Conservation (phyloP, 176 grass and related monocot genomes). For the Oryza glumipatula region DNA sequence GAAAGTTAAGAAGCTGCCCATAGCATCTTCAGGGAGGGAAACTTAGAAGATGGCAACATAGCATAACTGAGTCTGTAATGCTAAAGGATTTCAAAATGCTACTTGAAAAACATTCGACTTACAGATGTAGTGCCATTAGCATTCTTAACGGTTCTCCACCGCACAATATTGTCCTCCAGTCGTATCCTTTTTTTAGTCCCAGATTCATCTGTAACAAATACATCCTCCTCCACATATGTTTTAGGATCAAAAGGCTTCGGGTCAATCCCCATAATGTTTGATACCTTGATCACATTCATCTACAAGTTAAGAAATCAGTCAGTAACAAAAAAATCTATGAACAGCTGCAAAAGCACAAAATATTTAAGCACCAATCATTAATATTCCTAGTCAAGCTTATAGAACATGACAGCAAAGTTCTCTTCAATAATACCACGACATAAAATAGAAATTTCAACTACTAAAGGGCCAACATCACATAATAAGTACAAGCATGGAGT, state of each 20-base stretch:
- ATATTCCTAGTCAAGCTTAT: conserved; percentile 16
- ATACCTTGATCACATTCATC: conserved; percentile 98
- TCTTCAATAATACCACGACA: background rate
- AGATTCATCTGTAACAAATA: conserved; percentile 85
- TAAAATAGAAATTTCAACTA: background rate
- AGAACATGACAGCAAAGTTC: conserved; percentile 8
- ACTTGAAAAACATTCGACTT: conserved; percentile 48
- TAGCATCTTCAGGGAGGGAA: conserved; percentile 21
- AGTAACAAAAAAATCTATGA: conserved; percentile 13
- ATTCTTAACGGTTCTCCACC: conserved; percentile 85
- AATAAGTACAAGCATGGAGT: conserved; percentile 21
- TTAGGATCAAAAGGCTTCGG: conserved; percentile 89
- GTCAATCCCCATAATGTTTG: conserved; percentile 98
- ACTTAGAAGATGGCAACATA: conserved; percentile 13
- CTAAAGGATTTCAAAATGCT: conserved; percentile 22
- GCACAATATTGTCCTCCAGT: conserved; percentile 92
- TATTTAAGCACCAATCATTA: background rate
- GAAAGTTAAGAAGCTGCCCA: background rate
- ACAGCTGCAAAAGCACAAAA: conserved; percentile 9
- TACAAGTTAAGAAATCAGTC: conserved; percentile 55
- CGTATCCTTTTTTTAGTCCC: conserved; percentile 89
- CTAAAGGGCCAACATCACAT: background rate
- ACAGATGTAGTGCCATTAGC: conserved; percentile 79
- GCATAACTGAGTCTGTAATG: conserved; percentile 23
- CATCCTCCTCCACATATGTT: conserved; percentile 93